Evolutionary conservation across 192 early-diverging fungal genomes (phyloP).

Genomic region (Chytriomyces sp.): DNA sequence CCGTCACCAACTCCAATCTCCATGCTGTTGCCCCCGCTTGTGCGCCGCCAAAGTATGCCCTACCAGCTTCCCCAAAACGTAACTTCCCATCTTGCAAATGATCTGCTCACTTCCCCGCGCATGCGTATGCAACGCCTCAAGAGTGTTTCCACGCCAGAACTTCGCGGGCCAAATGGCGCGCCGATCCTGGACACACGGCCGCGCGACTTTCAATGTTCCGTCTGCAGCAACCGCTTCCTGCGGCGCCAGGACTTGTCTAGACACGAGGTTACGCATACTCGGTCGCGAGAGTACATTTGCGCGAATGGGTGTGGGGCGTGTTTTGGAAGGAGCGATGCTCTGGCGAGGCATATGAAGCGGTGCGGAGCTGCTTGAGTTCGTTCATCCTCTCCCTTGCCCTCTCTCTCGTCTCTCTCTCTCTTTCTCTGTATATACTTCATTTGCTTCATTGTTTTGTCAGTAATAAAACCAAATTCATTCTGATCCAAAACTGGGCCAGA

Average conservation of each 20-base stretch:
- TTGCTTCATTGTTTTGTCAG: too few relatives aligned
- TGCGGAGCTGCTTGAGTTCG: too few relatives aligned
- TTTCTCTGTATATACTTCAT: too few relatives aligned
- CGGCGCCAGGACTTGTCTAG: constrained; percentile 20
- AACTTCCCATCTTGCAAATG: background rate
- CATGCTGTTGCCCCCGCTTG: too few relatives aligned
- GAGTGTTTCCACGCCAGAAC: background rate
- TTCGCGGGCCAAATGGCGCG: background rate
- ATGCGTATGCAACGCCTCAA: background rate
- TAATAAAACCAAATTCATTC: too few relatives aligned
- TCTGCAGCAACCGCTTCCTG: constrained; percentile 9
- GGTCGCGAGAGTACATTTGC: background rate
- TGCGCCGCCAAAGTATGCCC: background rate
- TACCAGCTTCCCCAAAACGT: background rate
- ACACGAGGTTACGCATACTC: constrained; percentile 20
- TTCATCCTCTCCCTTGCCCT: too few relatives aligned
- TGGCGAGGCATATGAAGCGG: constrained; percentile 10
- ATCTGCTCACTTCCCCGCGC: background rate
- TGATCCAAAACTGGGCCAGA: too few relatives aligned
- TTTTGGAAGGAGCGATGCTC: constrained; percentile 24
- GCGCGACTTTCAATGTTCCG: constrained; percentile 1
- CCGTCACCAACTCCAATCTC: too few relatives aligned
- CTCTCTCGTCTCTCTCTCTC: too few relatives aligned
- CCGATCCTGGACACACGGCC: background rate
- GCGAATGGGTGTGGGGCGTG: constrained; percentile 8